Evolutionary conservation across 1,284 basidiomycete genomes (phyloP), one percentile per base, ranked within the genome.

Genomic region (Cutaneotrichosporon cyanovorans): DNA sequence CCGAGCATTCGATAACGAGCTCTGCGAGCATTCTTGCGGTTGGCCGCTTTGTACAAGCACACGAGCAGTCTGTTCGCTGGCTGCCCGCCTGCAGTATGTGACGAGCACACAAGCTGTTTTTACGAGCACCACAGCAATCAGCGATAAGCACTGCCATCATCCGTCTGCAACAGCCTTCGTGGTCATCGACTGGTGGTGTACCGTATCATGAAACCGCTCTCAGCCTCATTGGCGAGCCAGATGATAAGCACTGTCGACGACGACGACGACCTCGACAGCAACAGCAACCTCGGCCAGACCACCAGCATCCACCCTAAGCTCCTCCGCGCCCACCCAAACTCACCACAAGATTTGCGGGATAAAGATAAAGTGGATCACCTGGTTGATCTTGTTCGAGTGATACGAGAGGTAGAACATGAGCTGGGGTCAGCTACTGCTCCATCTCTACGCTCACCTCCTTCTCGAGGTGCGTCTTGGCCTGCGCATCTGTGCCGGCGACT

Each of bases 401-500:
- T 91, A 92, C 42, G 87, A 83, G 19, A 85, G 85, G 69, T 91
- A 91, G 76, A 90, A 90, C 23, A 82, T 76, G 61, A 91, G 76
- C 86, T 91, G 56, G 16, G 1, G 25, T 46, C 20, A 46, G 42
- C 30, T 34, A 35, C 33, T 16, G n/a, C 9, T n/a, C 18, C 32
- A 34, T 10, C 32, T 15, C 30, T 15, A 31, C 34, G 48, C 57
- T 11, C 20, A 63, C 63, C 56, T 66, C 63, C 22, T 60, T 59
- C 49, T 62, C 62, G 14, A 65, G 55, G 35, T 62, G 56, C 23
- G 50, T 12, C 25, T 28, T 28, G 7, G 25, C 12, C 25, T 28
- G 25, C 25, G 25, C 25, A 7, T 28, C 8, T 28, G 25, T 28
- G 25, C 25, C 8, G 25, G 25, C 12, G 25, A n/a, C n/a, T n/a